phyloP scores from a whole-genome alignment of 2,329 filamentous ascomycete species.

The Rhinocladiella mackenziei region DNA sequence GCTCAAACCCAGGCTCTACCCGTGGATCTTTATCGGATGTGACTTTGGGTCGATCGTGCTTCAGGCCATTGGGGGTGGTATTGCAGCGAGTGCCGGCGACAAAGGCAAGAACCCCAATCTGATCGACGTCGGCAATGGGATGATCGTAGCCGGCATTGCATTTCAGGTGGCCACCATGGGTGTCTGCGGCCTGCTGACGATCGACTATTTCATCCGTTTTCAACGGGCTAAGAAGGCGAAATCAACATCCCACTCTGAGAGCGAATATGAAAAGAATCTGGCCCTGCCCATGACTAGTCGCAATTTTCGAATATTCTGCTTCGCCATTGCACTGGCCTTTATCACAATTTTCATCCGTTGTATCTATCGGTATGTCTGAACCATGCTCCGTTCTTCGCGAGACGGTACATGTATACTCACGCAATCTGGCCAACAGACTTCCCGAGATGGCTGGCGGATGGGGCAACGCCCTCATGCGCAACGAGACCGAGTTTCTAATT shows the following conservation, averaged over 20 bases:
- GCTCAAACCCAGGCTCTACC: constrained; percentile 50
- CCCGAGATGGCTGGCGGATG: constrained; percentile 51
- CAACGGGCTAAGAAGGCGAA: constrained; percentile 30
- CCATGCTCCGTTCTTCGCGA: neutral
- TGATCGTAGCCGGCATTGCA: constrained; percentile 57
- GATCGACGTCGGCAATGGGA: constrained; percentile 48
- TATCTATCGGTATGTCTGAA: constrained; percentile 40
- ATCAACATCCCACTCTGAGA: constrained; percentile 27
- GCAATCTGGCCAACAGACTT: constrained; percentile 34
- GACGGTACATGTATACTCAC: neutral
- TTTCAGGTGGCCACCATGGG: constrained; percentile 53
- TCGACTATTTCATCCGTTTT: constrained; percentile 46
- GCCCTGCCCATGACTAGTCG: constrained; percentile 18
- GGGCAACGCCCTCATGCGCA: constrained; percentile 46
- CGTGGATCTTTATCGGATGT: constrained; percentile 57
- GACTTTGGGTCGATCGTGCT: constrained; percentile 56
- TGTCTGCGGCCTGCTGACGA: constrained; percentile 32
- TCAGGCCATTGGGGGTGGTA: constrained; percentile 56
- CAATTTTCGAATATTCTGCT: constrained; percentile 27
- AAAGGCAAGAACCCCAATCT: constrained; percentile 32
- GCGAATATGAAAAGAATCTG: constrained; percentile 30
- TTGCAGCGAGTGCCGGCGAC: constrained; percentile 47
- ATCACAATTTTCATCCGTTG: constrained; percentile 41
- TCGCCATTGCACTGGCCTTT: constrained; percentile 35
- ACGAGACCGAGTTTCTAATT: constrained; percentile 46